A percentile compares a stretch with the other conserved stretches of the same genome.
These are phyloP conservation scores for Daldinia eschscholtzii DNA, from an alignment of 2,329 filamentous ascomycete genomes.

Conservation along the genomic window DNA sequence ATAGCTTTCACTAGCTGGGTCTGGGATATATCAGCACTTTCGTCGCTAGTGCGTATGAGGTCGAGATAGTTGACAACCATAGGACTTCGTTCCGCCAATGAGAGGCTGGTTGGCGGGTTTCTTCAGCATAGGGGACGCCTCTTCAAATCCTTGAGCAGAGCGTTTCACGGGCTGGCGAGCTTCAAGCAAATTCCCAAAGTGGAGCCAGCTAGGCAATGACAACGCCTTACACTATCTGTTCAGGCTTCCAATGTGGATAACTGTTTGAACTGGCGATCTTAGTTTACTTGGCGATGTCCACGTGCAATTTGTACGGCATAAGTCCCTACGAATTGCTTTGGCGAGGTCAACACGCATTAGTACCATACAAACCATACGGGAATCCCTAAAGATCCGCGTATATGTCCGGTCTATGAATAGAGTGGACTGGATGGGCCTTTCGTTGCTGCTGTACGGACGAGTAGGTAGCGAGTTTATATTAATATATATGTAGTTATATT, in stretches of 20 bases:
- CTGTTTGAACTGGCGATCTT: constrained; percentile 30
- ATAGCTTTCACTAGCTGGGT: constrained; percentile 22
- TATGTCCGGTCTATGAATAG: constrained; percentile 1
- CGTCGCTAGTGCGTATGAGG: constrained; percentile 19
- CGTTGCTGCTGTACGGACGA: constrained; percentile 1
- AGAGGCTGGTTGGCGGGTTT: constrained; percentile 14
- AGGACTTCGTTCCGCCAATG: constrained; percentile 43
- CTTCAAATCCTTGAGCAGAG: constrained; percentile 25
- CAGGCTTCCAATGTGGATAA: constrained; percentile 20
- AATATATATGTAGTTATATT: not conserved
- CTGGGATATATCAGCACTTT: constrained; percentile 20
- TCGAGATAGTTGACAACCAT: constrained; percentile 12
- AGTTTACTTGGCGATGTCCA: constrained; percentile 28
- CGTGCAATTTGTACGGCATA: constrained; percentile 3
- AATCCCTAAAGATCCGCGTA: constrained; percentile 4
- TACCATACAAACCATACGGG: constrained; percentile 5
- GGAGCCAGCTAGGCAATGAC: constrained; percentile 28
- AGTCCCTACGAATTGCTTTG: not conserved
- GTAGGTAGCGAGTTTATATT: not conserved
- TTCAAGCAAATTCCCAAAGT: constrained; percentile 28
- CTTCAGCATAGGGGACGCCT: constrained; percentile 25
- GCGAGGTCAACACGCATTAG: not conserved
- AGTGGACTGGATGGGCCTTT: constrained; percentile 6
- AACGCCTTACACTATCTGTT: constrained; percentile 21
- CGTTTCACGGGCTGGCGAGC: constrained; percentile 35